phyloP scores from a whole-genome alignment of 805 yeast species.

The Wickerhamiella kurtzmanii region DNA sequence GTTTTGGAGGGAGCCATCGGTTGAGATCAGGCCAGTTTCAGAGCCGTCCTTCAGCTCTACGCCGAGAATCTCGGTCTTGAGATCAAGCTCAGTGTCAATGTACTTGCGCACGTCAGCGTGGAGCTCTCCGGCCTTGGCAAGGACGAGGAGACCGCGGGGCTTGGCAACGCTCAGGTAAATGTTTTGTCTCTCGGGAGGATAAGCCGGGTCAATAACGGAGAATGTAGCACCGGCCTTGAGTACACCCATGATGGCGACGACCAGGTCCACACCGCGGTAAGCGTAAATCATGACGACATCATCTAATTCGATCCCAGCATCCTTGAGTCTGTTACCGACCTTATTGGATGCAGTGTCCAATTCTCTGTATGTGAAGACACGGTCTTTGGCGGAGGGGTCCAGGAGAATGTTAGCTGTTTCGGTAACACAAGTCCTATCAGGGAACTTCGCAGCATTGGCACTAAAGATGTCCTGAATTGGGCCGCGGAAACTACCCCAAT shows the following conservation, averaged over 20 bases:
- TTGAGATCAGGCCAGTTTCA: slow-evolving; percentile 31
- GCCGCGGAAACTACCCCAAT: slow-evolving; percentile 86
- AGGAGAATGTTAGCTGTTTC: slow-evolving; percentile 63
- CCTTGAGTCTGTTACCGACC: slow-evolving; percentile 76
- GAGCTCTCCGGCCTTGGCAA: slow-evolving; percentile 77
- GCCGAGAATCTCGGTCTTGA: slow-evolving; percentile 61
- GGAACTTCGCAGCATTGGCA: slow-evolving; percentile 69
- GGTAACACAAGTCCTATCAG: slow-evolving; percentile 80
- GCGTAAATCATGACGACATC: slow-evolving; percentile 98
- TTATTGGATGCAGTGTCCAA: slow-evolving; percentile 87
- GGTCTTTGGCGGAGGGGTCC: slow-evolving; percentile 31
- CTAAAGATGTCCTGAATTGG: slow-evolving; percentile 94
- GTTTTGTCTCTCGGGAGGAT: slow-evolving; percentile 96
- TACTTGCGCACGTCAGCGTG: slow-evolving; percentile 68
- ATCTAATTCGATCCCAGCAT: slow-evolving; percentile 72
- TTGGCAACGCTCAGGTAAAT: slow-evolving; percentile 85
- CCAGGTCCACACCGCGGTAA: slow-evolving; percentile 90
- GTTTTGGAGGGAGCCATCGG: slow-evolving; percentile 33
- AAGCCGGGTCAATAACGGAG: slow-evolving; percentile 97
- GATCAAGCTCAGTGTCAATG: slow-evolving; percentile 56
- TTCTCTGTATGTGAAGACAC: slow-evolving; percentile 72
- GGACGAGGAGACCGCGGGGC: slow-evolving; percentile 81
- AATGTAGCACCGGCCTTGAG: slow-evolving; percentile 97
- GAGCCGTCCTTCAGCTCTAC: slow-evolving; percentile 48
- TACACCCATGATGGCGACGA: slow-evolving; percentile 96